Evolutionary conservation across 805 yeast genomes (phyloP).

Genomic region (Candida corydali): DNA sequence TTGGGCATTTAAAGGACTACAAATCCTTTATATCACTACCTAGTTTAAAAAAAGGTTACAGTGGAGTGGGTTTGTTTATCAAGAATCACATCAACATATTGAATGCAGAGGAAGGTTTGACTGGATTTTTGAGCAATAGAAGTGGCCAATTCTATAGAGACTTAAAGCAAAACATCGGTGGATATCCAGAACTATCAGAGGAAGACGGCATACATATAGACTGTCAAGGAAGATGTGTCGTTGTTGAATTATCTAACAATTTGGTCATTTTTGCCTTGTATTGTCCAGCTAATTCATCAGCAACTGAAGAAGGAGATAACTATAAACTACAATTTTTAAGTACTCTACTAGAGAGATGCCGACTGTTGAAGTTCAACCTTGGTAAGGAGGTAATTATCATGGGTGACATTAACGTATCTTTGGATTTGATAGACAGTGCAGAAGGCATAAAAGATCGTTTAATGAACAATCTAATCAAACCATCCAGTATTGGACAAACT

Average conservation of each 20-base stretch:
- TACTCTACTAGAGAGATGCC: slow-evolving; percentile 57
- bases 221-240: slow-evolving; percentile 78
- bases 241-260: slow-evolving; percentile 65
- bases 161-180: slow-evolving; percentile 55
- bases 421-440: slow-evolving; percentile 81
- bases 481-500: slow-evolving; percentile 8
- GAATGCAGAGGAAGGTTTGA: slow-evolving; percentile 87
- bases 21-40: slow-evolving; percentile 71
- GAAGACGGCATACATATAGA: slow-evolving; percentile 51
- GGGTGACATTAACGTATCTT: slow-evolving; percentile 86
- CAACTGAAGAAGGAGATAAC: slow-evolving; percentile 60
- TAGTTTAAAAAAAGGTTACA: slow-evolving; percentile 67
- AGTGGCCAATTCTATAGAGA: slow-evolving; percentile 12
- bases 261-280: slow-evolving; percentile 64
- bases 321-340: slow-evolving; percentile 57
- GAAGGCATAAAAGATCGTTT: slow-evolving; percentile 51
- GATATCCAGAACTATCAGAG: slow-evolving; percentile 49
- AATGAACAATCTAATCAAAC: slow-evolving; percentile 31
- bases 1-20: slow-evolving; percentile 54
- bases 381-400: slow-evolving; percentile 73
- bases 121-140: slow-evolving; percentile 51
- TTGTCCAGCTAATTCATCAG: slow-evolving; percentile 88
- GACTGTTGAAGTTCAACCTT: slow-evolving; percentile 39
- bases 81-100: slow-evolving; percentile 45
- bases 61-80: slow-evolving; percentile 87